phyloP scores from a whole-genome alignment of 2,329 filamentous ascomycete genomes.

The Chaetomium strumarium region DNA sequence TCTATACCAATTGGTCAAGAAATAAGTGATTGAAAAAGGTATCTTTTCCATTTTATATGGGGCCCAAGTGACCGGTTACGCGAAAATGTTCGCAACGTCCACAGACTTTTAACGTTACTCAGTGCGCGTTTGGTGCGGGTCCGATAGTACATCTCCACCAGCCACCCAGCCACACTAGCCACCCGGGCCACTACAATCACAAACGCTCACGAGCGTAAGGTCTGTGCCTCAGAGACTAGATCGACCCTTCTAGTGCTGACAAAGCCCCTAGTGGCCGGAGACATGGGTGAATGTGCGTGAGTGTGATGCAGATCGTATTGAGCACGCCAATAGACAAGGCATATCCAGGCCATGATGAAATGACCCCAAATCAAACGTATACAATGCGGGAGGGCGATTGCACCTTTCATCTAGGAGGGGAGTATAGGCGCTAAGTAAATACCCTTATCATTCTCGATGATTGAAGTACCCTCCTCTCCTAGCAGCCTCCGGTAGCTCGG shows the following conservation, averaged over 20 bases:
- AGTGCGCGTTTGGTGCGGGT: too few relatives aligned
- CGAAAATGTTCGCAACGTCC: too few relatives aligned
- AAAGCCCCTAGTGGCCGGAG: background rate
- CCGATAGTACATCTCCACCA: too few relatives aligned
- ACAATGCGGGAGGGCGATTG: background rate
- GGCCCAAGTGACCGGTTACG: too few relatives aligned
- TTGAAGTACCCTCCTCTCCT: conserved; percentile 5
- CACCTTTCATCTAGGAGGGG: background rate
- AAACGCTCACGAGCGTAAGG: too few relatives aligned
- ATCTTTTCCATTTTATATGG: too few relatives aligned
- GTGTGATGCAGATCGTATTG: background rate
- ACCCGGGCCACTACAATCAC: too few relatives aligned
- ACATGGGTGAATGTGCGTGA: background rate
- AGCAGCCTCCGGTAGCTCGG: conserved; percentile 18
- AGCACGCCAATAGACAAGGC: background rate
- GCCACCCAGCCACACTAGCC: too few relatives aligned
- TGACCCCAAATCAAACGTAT: background rate
- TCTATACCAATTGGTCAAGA: too few relatives aligned
- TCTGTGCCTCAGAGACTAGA: too few relatives aligned
- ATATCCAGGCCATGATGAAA: conserved; percentile 1
- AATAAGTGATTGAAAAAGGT: too few relatives aligned
- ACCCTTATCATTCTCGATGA: conserved; percentile 1
- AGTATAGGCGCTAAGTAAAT: background rate
- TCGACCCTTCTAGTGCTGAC: background rate
- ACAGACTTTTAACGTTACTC: too few relatives aligned